Base-by-base conservation (phyloP, 352 stramenopile genomes). In the Phytophthora hibernalis region DNA sequence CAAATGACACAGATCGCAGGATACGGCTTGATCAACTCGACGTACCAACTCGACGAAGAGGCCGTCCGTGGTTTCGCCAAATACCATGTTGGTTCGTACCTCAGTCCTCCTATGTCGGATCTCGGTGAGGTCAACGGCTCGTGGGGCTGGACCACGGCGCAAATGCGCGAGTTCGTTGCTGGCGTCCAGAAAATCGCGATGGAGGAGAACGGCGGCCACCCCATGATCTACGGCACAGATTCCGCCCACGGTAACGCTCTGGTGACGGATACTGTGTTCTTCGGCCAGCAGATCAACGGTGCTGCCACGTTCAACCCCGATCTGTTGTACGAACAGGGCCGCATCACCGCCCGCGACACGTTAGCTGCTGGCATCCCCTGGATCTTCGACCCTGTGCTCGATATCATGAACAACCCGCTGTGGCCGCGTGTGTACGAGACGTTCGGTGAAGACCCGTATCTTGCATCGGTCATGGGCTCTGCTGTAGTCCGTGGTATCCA, bases 1-100 rank as follows among this genome's bases (percentile, higher is more conserved):
- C 90, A 97, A 58, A 96, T 97, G 89, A 89, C 87, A 3, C 82
- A 97, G 69, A 80, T 97, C 28, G 87, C 95, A 42, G 77, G 91
- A 28, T 85, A 77, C 49, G 71, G 79, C 2, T 61, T 97, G 2
- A 45, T 96, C n/a, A 74, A 82, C 42, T 54, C 74, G 6, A 77
- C 92, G 37, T 71, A 74, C 43, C 77, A 77, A 9, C 65, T 91
- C n/a, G 79, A 93, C 43, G 63, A 77, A 35, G 77, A 80, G 1
- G 54, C 74, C 12, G 56, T 96, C 9, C 74, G 77, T 30, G 55
- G 78, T 5, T 90, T 87, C 40, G 85, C 87, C 7, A 72, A 87
- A 61, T 71, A 91, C 21, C 85, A 90, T 42, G 75, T 97, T 35
- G 92, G 92, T 3, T 96, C 87, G 31, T 93, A 97, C 51, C 62